phyloP scores from a whole-genome alignment of 2,329 filamentous ascomycete genomes.

The Phialophora verrucosa region DNA sequence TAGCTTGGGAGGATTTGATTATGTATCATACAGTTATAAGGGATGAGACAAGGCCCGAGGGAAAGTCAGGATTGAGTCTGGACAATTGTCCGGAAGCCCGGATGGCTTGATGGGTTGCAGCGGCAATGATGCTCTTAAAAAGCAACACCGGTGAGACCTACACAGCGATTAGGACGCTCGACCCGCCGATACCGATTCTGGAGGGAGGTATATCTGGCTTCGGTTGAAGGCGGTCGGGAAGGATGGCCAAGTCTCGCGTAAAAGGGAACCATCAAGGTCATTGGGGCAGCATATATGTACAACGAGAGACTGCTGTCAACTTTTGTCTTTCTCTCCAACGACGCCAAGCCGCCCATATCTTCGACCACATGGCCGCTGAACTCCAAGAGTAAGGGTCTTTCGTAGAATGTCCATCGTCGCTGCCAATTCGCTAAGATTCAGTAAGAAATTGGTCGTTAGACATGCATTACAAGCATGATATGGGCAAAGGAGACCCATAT shows the following conservation, averaged over 20 bases:
- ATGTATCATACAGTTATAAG: neutral
- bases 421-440: neutral
- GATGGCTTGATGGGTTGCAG: neutral
- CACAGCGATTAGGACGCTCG: neutral
- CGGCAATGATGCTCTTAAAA: neutral
- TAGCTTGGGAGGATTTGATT: neutral
- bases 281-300: constrained; percentile 1
- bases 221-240: neutral
- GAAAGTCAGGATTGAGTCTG: neutral
- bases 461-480: constrained; percentile 1
- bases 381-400: neutral
- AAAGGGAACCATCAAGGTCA: neutral
- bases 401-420: neutral
- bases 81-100: neutral
- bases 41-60: neutral
- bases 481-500: neutral
- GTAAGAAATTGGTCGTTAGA: neutral
- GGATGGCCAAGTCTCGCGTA: neutral
- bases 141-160: neutral
- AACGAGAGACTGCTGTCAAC: neutral
- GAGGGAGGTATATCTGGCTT: neutral
- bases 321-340: neutral
- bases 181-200: neutral
- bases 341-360: neutral
- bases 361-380: neutral